Evolutionary conservation across 129 eudicot species (phyloP), one percentile per base, ranked within the genome.

Genomic region (Chrysanthemum lavandulifolium): DNA sequence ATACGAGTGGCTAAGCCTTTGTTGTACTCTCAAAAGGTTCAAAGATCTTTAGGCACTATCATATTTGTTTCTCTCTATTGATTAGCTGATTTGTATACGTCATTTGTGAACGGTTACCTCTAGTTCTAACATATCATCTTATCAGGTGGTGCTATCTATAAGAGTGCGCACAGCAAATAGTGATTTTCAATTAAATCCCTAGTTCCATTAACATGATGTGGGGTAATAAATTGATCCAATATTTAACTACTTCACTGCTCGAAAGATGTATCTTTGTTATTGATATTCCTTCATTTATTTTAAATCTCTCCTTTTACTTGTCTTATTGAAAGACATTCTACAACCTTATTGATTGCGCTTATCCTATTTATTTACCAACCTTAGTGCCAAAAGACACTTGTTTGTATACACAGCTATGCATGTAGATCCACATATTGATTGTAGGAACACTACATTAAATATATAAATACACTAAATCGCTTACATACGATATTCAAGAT

Each of bases 31-130:
- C 31, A 61, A 61, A 61, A 61, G 45, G 66, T 2, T 61, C 66
- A 19, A 56, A 71, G 45, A 71, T 36, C 45, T 5, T 45, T 57
- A 58, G 14, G 40, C 13, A 9, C 18, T 13, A 19, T 11, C 19
- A 1, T 1, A 15, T 3, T 57, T 36, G 13, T 56, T 71, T 71
- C 56, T n/a, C 47, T 33, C 13, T 12, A 21, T 36, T 56, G 19
- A 70, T 53, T 31, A 70, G 33, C 57, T 70, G 54, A 70, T 56
- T 70, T 33, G 57, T 16, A 33, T 49, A 67, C 10, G 65, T 6
- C 64, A 36, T 69, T 4, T 12, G 16, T 7, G 3, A 27, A 52
- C 29, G 13, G n/a, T 25, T 48, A 21, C 19, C 45, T 49, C 25
- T 56, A 49, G 40, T 25, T 67, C 51, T 27, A 27, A 27, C 53